Evolutionary conservation across 306 rosid species (phyloP).

Genomic region (Prunus mume): DNA sequence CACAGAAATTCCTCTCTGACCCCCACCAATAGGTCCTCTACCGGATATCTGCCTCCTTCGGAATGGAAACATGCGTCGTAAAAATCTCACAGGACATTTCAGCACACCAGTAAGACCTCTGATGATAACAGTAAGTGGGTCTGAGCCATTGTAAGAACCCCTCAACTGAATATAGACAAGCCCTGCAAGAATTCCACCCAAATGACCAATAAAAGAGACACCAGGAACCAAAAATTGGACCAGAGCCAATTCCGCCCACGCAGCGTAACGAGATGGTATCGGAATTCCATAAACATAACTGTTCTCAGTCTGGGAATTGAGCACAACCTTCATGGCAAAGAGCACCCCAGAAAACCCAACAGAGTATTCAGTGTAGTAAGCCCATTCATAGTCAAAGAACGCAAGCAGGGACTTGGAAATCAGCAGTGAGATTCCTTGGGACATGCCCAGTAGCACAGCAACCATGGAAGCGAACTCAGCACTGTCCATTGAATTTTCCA

Average conservation of each 20-base stretch:
- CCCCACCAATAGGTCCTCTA: conserved; percentile 53
- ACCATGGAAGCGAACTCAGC: conserved; percentile 62
- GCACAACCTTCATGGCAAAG: conserved; percentile 91
- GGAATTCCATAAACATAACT: conserved; percentile 52
- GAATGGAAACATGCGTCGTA: conserved; percentile 21
- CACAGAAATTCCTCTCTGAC: conserved; percentile 24
- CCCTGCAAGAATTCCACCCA: conserved; percentile 88
- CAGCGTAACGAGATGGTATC: conserved; percentile 72
- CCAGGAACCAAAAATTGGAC: conserved; percentile 76
- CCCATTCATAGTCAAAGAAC: conserved; percentile 53
- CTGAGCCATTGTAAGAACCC: conserved; percentile 44
- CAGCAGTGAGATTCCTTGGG: conserved; percentile 70
- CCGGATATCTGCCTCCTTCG: conserved; percentile 48
- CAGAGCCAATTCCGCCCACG: conserved; percentile 76
- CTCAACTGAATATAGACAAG: conserved; percentile 55
- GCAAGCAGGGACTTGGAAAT: conserved; percentile 65
- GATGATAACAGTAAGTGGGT: conserved; percentile 39
- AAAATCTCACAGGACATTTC: conserved; percentile 50
- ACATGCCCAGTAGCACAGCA: conserved; percentile 57
- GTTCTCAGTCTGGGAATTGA: conserved; percentile 44
- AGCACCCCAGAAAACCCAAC: conserved; percentile 93
- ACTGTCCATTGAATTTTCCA: conserved; percentile 74
- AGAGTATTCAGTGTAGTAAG: conserved; percentile 63
- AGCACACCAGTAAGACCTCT: conserved; percentile 40
- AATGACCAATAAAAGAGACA: conserved; percentile 81